Conservation (phyloP, 345 rosid species). For the Boechera retrofracta region DNA sequence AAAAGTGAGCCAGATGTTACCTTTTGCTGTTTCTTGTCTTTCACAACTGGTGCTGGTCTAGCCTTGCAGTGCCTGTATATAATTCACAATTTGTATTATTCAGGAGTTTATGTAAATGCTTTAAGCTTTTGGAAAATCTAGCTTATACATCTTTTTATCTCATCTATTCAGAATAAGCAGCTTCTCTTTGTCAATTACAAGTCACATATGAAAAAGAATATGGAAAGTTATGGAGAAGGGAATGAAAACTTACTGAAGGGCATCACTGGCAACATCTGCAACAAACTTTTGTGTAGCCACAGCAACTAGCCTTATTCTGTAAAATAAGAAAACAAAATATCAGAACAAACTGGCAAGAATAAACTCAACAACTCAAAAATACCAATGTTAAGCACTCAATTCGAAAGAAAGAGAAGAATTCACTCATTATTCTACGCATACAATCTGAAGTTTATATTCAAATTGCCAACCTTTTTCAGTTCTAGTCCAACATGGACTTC, state of each 20-base stretch:
- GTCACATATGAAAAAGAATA: slow-evolving; percentile 1
- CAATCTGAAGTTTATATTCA: slow-evolving; percentile 1
- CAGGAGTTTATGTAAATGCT: slow-evolving; percentile 1
- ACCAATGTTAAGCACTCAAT: not conserved
- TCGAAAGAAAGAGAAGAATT: slow-evolving; percentile 4
- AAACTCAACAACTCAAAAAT: not conserved
- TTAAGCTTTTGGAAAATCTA: not conserved
- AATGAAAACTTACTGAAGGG: slow-evolving; percentile 68
- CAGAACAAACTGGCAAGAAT: slow-evolving; percentile 8
- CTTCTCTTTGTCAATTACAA: slow-evolving; percentile 6
- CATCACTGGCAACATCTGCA: slow-evolving; percentile 89
- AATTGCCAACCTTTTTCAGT: slow-evolving; percentile 11
- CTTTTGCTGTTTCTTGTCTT: slow-evolving; percentile 99
- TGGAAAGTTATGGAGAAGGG: not conserved
- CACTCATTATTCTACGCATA: not conserved
- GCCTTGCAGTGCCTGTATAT: slow-evolving; percentile 88
- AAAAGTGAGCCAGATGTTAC: slow-evolving; percentile 40
- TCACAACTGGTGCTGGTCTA: slow-evolving; percentile 77
- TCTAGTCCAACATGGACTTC: not conserved
- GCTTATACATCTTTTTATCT: not conserved
- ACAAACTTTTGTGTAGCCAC: slow-evolving; percentile 98
- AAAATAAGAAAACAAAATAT: slow-evolving; percentile 24
- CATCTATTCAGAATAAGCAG: not conserved
- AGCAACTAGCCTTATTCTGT: slow-evolving; percentile 88
- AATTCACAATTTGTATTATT: slow-evolving; percentile 23